Base-by-base conservation (phyloP, 2,329 filamentous ascomycete genomes). In the Colletotrichum sp. region DNA sequence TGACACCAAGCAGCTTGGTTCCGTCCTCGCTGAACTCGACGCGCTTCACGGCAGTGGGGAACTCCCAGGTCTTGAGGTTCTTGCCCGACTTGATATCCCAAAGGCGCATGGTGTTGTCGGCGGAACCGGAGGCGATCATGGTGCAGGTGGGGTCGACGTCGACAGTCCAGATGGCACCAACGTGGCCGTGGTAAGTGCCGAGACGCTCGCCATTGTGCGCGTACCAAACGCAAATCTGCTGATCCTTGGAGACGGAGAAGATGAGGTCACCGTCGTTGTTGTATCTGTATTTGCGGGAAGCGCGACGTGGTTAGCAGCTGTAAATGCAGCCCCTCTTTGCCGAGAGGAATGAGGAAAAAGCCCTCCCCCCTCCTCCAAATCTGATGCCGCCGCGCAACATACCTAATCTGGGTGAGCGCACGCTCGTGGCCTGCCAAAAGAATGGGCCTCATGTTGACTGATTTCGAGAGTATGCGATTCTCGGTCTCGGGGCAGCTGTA, bases 131-230 rank as follows among this genome's bases (percentile, higher is more conserved):
- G 83, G 96, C 97, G 84, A 99, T 93, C 84, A 99, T 92, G 82
- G 95, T 95, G 79, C 94, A 95, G 82, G 96, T 96, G 79, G 96
- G 96, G 88, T 98, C 95, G 83, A 98, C 94, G 85, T 99, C 97
- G 87, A 99, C 95, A 78, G 97, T 98, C 97, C 97, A 99, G 89
- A 99, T 95, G 82, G 97, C 96, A 88, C 97, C 97, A 87, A 98
- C 94, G 88, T 99, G 97, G 86, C 97, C 97, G 85, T 95, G 93
- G 89, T 99, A 99, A 81, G 96, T 97, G 83, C 97, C 97, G 82
- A 99, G 92, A 83, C 97, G 95, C 90, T 99, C 97, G 88, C 97
- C 97, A 87, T 99, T 99, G 89, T 98, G 96, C 79, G 96, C 94
- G 88, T 93, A 99, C 97, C 97, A 99, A 79, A 93, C 96, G 90